phyloP scores from a whole-genome alignment of 2,329 filamentous ascomycete species.

The Monosporascus sp. region DNA sequence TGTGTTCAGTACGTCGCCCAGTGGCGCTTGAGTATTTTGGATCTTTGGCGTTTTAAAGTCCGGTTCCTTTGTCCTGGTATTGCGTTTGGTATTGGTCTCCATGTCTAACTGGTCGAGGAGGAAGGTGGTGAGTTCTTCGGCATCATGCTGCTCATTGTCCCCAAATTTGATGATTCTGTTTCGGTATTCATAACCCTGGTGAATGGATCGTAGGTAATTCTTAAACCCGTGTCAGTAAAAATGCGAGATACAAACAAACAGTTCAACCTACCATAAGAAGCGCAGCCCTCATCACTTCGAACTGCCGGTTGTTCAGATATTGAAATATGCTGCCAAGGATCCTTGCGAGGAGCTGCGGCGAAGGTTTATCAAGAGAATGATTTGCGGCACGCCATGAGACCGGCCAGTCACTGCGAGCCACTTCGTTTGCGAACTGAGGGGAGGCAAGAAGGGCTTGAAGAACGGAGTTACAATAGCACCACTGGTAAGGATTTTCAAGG shows the following conservation, averaged over 20 bases:
- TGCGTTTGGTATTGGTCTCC: slow-evolving; percentile 66
- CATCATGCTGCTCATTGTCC: slow-evolving; percentile 77
- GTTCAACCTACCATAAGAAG: slow-evolving; percentile 49
- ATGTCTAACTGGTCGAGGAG: slow-evolving; percentile 76
- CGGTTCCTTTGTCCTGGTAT: slow-evolving; percentile 29
- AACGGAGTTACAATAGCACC: slow-evolving; percentile 90
- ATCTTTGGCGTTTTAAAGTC: slow-evolving; percentile 13
- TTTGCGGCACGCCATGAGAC: slow-evolving; percentile 62
- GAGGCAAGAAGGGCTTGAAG: slow-evolving; percentile 80
- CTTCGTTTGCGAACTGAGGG: slow-evolving; percentile 57
- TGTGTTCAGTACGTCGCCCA: slow-evolving; percentile 62
- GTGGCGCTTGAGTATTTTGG: slow-evolving; percentile 21
- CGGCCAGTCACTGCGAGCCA: slow-evolving; percentile 55
- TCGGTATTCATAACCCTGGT: slow-evolving; percentile 26
- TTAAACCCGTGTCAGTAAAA: slow-evolving; percentile 26
- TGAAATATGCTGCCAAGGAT: slow-evolving; percentile 55
- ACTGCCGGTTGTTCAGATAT: slow-evolving; percentile 48
- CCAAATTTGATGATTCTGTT: slow-evolving; percentile 49
- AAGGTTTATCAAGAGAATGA: slow-evolving; percentile 48
- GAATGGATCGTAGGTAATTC: slow-evolving; percentile 61
- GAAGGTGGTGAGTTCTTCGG: slow-evolving; percentile 84
- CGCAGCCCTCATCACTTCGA: slow-evolving; percentile 45
- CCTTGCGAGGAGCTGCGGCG: slow-evolving; percentile 53
- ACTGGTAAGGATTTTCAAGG: slow-evolving; percentile 72
- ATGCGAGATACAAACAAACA: background rate